Conservation (phyloP, 768 basidiomycete species). For the Suillus decipiens region DNA sequence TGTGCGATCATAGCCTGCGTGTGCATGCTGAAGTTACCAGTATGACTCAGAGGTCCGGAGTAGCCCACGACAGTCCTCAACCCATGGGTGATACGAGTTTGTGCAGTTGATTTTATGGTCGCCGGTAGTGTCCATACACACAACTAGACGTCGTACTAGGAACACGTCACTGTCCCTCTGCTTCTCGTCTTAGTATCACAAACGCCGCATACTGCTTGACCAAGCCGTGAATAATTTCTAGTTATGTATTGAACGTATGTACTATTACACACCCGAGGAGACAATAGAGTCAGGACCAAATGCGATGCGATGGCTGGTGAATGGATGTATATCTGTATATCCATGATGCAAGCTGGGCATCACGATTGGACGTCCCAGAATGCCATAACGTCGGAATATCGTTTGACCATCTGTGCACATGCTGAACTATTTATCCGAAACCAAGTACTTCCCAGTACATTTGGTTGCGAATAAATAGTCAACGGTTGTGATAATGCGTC, state of each 20-base stretch:
- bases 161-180: neutral
- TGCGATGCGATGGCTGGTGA: neutral
- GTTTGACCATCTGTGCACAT: neutral
- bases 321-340: neutral
- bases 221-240: neutral
- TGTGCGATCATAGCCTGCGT: neutral
- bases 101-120: neutral
- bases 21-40: neutral
- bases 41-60: neutral
- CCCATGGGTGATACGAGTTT: neutral
- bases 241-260: neutral
- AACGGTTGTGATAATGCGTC: neutral
- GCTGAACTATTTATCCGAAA: neutral
- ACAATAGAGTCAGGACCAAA: neutral
- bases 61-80: neutral
- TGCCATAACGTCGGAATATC: neutral
- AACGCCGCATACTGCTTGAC: neutral
- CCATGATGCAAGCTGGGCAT: neutral
- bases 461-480: conserved; percentile 1
- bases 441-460: neutral
- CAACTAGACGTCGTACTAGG: neutral
- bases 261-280: neutral
- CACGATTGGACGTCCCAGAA: neutral
- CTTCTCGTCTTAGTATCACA: neutral
- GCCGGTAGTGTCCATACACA: neutral